Evolutionary conservation across 805 yeast species (phyloP).

Genomic region (Cephaloascus fragrans): DNA sequence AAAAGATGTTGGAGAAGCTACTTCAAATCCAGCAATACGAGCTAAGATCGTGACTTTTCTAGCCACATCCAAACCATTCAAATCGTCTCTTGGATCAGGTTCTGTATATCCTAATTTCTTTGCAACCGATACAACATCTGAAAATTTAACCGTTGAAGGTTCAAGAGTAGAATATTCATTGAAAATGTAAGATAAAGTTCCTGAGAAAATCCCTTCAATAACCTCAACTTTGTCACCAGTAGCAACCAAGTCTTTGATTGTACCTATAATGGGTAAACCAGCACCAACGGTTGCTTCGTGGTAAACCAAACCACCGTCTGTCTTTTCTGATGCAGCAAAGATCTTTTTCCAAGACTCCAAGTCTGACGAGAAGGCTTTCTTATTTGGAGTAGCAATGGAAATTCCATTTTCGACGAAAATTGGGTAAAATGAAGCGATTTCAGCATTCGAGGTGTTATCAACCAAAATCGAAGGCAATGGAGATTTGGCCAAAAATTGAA

Average conservation of each 20-base stretch:
- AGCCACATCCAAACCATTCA: constrained; percentile 97
- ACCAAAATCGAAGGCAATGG: constrained; percentile 73
- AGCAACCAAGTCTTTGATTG: constrained; percentile 76
- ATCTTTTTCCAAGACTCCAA: constrained; percentile 68
- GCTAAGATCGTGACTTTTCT: constrained; percentile 96
- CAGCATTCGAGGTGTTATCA: constrained; percentile 87
- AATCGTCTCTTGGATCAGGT: constrained; percentile 99
- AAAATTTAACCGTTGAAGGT: constrained; percentile 59
- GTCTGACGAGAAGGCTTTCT: constrained; percentile 88
- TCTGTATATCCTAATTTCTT: constrained; percentile 92
- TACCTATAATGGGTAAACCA: constrained; percentile 87
- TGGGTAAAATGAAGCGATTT: constrained; percentile 72
- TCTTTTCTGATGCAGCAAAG: constrained; percentile 44
- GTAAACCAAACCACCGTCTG: constrained; percentile 70
- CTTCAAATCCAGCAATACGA: constrained; percentile 79
- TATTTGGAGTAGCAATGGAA: constrained; percentile 96
- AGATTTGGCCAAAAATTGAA: constrained; percentile 54
- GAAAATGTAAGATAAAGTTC: constrained; percentile 91
- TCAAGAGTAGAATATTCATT: constrained; percentile 77
- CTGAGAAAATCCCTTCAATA: constrained; percentile 95
- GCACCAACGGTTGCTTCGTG: constrained; percentile 99
- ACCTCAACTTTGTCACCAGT: constrained; percentile 91
- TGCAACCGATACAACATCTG: constrained; percentile 84
- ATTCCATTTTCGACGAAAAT: constrained; percentile 65
- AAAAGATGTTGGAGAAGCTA: constrained; percentile 85